phyloP scores from a whole-genome alignment of 2,329 filamentous ascomycete genomes.

The Lachnellula suecica region DNA sequence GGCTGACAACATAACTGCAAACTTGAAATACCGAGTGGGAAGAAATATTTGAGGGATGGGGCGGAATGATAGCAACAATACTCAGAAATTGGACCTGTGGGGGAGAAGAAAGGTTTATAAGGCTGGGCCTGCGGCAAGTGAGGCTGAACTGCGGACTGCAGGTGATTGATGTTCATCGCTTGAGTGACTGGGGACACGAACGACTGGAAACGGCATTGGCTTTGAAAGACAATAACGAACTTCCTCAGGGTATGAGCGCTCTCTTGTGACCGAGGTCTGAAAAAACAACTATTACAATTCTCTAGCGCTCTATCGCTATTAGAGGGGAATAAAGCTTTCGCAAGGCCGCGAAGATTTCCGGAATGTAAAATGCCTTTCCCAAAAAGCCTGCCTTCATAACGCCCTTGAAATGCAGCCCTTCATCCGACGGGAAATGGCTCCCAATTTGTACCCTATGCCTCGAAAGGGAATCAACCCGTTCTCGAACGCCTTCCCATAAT shows the following conservation, averaged over 20 bases:
- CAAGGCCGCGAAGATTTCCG: neutral
- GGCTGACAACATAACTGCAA: constrained; percentile 27
- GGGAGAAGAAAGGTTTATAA: neutral
- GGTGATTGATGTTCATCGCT: neutral
- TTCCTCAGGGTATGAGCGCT: neutral
- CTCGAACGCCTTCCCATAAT: neutral
- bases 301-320: neutral
- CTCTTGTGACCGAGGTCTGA: neutral
- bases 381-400: neutral
- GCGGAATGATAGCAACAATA: no score
- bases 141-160: neutral
- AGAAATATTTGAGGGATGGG: neutral
- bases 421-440: neutral
- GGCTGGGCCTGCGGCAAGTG: neutral
- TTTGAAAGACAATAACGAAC: neutral
- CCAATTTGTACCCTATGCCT: neutral
- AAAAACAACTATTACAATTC: neutral
- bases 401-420: neutral
- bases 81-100: no score
- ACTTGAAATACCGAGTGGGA: neutral
- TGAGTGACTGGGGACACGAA: no score
- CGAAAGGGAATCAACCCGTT: neutral
- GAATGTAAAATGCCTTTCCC: neutral
- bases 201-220: neutral
- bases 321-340: neutral